Percentiles rank a stretch among this genome's conserved stretches.
phyloP scores from a whole-genome alignment of 2,329 filamentous ascomycete genomes.

The Phyllosticta ampelicida region DNA sequence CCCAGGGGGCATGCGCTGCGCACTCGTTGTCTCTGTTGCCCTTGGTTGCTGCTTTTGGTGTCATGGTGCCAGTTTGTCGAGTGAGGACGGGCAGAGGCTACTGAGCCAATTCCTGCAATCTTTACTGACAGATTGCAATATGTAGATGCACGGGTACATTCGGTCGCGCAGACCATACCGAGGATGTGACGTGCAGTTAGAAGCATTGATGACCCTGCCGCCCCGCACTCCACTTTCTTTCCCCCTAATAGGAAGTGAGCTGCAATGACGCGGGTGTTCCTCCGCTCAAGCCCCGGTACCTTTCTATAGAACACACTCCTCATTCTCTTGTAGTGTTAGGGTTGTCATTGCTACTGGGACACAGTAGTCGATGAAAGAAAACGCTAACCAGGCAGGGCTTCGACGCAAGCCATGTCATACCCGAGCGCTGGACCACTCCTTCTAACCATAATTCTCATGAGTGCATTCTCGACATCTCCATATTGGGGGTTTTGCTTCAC shows the following conservation, averaged over 20 bases:
- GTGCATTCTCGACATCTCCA: too few relatives aligned
- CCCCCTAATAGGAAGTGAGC: neutral
- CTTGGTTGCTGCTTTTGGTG: neutral
- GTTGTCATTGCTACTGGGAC: neutral
- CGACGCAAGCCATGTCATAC: too few relatives aligned
- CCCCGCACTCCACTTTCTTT: neutral
- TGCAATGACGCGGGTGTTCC: neutral
- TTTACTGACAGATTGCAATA: neutral
- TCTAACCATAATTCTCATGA: too few relatives aligned
- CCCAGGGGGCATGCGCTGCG: slow-evolving; percentile 26
- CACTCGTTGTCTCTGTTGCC: neutral
- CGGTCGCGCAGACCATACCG: neutral
- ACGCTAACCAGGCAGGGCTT: too few relatives aligned
- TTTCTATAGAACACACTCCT: neutral
- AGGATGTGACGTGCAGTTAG: neutral
- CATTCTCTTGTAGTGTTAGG: neutral
- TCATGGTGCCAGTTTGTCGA: neutral
- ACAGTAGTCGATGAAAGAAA: neutral
- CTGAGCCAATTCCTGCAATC: neutral
- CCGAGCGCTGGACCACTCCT: too few relatives aligned
- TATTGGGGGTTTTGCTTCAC: too few relatives aligned
- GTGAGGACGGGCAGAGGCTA: neutral
- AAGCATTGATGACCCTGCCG: neutral
- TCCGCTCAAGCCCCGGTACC: neutral
- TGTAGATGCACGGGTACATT: neutral